Percentiles rank a stretch among this genome's conserved stretches.
phyloP scores from a whole-genome alignment of 805 yeast genomes.

The Candida cerambycidarum region DNA sequence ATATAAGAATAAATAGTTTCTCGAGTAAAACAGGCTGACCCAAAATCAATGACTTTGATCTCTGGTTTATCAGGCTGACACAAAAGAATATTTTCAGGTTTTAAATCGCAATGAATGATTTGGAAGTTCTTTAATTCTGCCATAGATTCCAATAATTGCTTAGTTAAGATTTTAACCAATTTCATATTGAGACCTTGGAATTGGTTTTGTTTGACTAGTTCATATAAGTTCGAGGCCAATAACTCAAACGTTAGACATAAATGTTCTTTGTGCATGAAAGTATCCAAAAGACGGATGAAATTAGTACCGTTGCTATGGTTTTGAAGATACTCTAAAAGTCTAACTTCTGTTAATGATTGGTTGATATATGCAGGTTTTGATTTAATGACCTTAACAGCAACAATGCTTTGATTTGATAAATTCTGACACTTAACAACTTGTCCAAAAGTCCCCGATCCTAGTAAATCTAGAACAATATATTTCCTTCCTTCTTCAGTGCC shows the following conservation, averaged over 20 bases:
- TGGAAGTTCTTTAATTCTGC: slow-evolving; percentile 77
- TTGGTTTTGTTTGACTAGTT: slow-evolving; percentile 86
- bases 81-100: slow-evolving; percentile 90
- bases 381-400: slow-evolving; percentile 93
- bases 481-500: slow-evolving; percentile 84
- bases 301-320: slow-evolving; percentile 64
- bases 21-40: slow-evolving; percentile 90
- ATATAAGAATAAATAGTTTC: slow-evolving; percentile 89
- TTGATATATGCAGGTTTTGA: slow-evolving; percentile 87
- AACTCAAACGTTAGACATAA: slow-evolving; percentile 90
- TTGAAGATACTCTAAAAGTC: slow-evolving; percentile 78
- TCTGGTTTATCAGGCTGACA: slow-evolving; percentile 79
- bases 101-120: slow-evolving; percentile 92
- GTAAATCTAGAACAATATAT: slow-evolving; percentile 82
- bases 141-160: slow-evolving; percentile 79
- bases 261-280: slow-evolving; percentile 90
- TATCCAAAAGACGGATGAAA: slow-evolving; percentile 77
- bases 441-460: slow-evolving; percentile 98
- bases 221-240: slow-evolving; percentile 84
- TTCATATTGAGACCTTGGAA: slow-evolving; percentile 86
- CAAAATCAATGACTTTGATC: slow-evolving; percentile 92
- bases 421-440: slow-evolving; percentile 95
- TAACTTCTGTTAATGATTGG: slow-evolving; percentile 89
- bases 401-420: slow-evolving; percentile 74
- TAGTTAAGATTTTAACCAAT: slow-evolving; percentile 72